A percentile compares a stretch with the other conserved stretches of the same genome.
These are phyloP conservation scores for Cytospora leucostoma DNA, from an alignment of 2,329 filamentous ascomycete genomes.

Conservation along the genomic window DNA sequence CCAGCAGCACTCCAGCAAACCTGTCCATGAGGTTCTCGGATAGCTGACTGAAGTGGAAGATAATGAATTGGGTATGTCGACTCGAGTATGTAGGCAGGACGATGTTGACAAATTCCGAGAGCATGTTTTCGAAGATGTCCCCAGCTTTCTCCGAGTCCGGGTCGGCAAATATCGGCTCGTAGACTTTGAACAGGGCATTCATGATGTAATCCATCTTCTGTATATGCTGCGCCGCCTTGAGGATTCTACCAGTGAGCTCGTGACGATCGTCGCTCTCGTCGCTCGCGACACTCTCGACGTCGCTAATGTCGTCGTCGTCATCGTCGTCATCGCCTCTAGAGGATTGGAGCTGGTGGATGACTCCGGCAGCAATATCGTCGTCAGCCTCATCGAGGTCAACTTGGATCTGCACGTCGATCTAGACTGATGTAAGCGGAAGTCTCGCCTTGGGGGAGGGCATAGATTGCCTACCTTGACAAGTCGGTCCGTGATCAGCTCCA, in stretches of 20 bases:
- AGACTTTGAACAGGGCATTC: constrained; percentile 83
- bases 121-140: constrained; percentile 73
- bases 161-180: constrained; percentile 70
- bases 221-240: constrained; percentile 76
- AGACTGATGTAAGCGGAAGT: constrained; percentile 13
- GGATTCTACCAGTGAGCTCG: constrained; percentile 63
- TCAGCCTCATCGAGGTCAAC: constrained; percentile 90
- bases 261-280: constrained; percentile 66
- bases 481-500: constrained; percentile 80
- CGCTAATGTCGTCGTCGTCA: constrained; percentile 58
- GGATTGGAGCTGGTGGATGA: constrained; percentile 55
- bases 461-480: constrained; percentile 63
- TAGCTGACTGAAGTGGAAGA: constrained; percentile 92
- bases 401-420: constrained; percentile 91
- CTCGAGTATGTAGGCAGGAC: constrained; percentile 80
- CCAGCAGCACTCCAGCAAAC: constrained; percentile 77
- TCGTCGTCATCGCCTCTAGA: constrained; percentile 47
- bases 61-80: constrained; percentile 60
- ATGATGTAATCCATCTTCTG: constrained; percentile 90
- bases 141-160: constrained; percentile 69
- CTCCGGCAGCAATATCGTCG: constrained; percentile 77
- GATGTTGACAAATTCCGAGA: constrained; percentile 83
- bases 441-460: neutral
- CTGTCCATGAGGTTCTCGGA: constrained; percentile 76
- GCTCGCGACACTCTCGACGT: constrained; percentile 70